Conservation (phyloP, 2,329 filamentous ascomycete species). For the Alternaria incomplexa region DNA sequence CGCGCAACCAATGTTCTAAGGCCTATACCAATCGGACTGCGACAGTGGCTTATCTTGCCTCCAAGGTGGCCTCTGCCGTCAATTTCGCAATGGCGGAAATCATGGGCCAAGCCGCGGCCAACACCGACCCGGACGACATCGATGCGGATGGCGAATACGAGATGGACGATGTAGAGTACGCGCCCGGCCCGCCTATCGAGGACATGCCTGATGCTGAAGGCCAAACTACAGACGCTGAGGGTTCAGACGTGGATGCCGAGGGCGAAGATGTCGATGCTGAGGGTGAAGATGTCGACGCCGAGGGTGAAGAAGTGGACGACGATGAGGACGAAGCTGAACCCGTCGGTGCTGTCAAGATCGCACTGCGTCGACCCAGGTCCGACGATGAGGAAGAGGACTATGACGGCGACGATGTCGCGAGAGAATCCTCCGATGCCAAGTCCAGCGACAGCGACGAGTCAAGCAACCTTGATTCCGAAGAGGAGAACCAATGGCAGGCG, state of each 20-base stretch:
- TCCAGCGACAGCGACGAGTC: conserved; percentile 49
- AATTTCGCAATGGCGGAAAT: conserved; percentile 52
- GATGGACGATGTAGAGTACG: conserved; percentile 45
- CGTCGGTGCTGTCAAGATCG: conserved; percentile 51
- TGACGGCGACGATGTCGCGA: conserved; percentile 48
- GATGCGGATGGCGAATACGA: conserved; percentile 50
- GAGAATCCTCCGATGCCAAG: conserved; percentile 47
- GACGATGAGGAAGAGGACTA: conserved; percentile 51
- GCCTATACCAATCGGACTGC: conserved; percentile 19
- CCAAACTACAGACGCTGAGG: conserved; percentile 48
- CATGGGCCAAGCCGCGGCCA: conserved; percentile 43
- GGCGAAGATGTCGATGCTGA: conserved; percentile 57
- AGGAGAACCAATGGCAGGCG: conserved; percentile 61
- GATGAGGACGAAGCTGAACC: conserved; percentile 58
- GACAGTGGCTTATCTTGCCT: conserved; percentile 46
- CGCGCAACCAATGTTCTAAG: conserved; percentile 34
- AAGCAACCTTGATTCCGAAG: conserved; percentile 59
- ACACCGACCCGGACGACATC: conserved; percentile 41
- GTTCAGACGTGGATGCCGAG: conserved; percentile 54
- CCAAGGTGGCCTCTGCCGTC: conserved; percentile 49
- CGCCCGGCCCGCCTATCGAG: conserved; percentile 24
- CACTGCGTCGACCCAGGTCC: conserved; percentile 34
- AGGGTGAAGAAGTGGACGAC: conserved; percentile 56
- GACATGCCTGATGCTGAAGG: conserved; percentile 35
- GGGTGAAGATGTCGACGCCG: conserved; percentile 52